These are phyloP conservation scores for Phylloporus sp. DNA, from an alignment of 768 basidiomycete genomes.

Conservation along the genomic window DNA sequence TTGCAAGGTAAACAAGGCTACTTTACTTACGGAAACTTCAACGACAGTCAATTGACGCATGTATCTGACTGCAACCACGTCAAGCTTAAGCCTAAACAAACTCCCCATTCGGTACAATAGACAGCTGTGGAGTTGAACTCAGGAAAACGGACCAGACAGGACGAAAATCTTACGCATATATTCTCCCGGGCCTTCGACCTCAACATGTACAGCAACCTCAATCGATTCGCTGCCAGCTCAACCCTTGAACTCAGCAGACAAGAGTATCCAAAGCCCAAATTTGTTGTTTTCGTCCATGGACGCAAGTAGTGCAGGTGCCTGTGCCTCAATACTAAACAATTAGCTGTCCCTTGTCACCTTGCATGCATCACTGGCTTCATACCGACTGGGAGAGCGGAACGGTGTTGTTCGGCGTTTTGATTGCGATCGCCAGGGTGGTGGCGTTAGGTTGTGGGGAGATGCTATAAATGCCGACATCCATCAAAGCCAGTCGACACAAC, in stretches of 20 bases:
- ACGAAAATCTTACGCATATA: neutral
- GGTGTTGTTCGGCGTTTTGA: neutral
- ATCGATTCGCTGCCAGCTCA: neutral
- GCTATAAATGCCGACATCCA: neutral
- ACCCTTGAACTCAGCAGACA: neutral
- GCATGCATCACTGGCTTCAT: neutral
- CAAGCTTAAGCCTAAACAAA: too few species aligned
- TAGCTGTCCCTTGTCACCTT: neutral
- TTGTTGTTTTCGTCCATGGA: neutral
- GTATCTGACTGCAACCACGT: too few species aligned
- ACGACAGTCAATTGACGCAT: too few species aligned
- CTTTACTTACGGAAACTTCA: too few species aligned
- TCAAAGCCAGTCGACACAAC: neutral
- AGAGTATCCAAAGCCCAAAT: neutral
- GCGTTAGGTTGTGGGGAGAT: constrained; percentile 6
- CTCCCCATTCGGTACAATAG: too few species aligned
- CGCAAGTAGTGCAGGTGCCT: neutral
- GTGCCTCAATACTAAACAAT: neutral
- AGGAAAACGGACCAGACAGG: neutral
- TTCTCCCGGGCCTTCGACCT: too few species aligned
- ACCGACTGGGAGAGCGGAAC: neutral
- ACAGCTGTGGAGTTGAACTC: neutral
- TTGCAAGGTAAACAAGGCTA: too few species aligned
- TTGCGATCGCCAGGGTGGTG: neutral
- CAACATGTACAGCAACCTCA: too few species aligned